Percentiles rank a stretch among this genome's conserved stretches.
phyloP scores from a whole-genome alignment of 805 yeast species.

The Ogataea corticis region DNA sequence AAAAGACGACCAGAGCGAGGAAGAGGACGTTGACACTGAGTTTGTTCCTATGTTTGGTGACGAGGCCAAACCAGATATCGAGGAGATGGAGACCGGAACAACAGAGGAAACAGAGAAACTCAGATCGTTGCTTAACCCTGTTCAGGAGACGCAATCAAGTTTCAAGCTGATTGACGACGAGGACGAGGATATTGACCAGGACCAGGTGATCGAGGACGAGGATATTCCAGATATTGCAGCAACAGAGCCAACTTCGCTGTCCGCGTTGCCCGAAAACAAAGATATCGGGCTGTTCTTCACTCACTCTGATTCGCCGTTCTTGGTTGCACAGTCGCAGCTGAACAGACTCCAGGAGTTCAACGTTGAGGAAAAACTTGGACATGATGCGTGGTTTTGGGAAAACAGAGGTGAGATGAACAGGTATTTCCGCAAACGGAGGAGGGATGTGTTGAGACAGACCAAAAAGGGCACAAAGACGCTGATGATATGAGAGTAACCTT shows the following conservation, averaged over 20 bases:
- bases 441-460: conserved; percentile 66
- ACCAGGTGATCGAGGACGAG: conserved; percentile 26
- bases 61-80: conserved; percentile 20
- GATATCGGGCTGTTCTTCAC: conserved; percentile 72
- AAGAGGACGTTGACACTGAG: conserved; percentile 40
- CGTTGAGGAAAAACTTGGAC: conserved; percentile 39
- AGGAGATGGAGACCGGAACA: conserved; percentile 26
- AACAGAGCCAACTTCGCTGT: conserved; percentile 11
- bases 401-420: conserved; percentile 79
- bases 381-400: conserved; percentile 81
- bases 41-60: conserved; percentile 51
- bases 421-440: conserved; percentile 69
- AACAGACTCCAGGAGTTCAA: conserved; percentile 50
- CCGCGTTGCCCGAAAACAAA: conserved; percentile 19
- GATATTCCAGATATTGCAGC: conserved; percentile 16
- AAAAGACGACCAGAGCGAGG: conserved; percentile 23
- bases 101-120: conserved; percentile 58
- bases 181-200: conserved; percentile 50
- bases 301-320: conserved; percentile 83
- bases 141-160: conserved; percentile 26
- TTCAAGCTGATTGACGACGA: conserved; percentile 46
- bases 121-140: conserved; percentile 57
- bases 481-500: conserved; percentile 8
- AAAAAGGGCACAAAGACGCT: conserved; percentile 33
- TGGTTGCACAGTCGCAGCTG: conserved; percentile 81